Percentiles rank a stretch among this genome's conserved stretches.
phyloP scores from a whole-genome alignment of 768 basidiomycete genomes.

The Suillus clintonianus region DNA sequence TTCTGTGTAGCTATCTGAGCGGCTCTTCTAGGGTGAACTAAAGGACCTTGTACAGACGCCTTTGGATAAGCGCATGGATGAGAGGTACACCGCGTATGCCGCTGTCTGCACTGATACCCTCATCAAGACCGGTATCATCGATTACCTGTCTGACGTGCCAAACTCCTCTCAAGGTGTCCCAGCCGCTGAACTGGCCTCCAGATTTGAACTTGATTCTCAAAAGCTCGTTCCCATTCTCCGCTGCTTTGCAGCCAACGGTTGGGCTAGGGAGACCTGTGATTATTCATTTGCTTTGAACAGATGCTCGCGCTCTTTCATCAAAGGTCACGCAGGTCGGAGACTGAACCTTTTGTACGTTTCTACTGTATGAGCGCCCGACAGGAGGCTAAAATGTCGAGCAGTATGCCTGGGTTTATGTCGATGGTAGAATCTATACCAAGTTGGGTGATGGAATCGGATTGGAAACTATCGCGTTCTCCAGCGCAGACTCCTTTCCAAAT shows the following conservation, averaged over 20 bases:
- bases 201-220: conserved; percentile 13
- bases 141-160: conserved; percentile 11
- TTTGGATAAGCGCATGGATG: background rate
- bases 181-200: conserved; percentile 10
- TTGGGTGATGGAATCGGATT: conserved; percentile 16
- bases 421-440: conserved; percentile 10
- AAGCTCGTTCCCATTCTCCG: conserved; percentile 19
- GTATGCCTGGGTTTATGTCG: conserved; percentile 14
- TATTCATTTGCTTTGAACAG: conserved; percentile 18
- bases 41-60: background rate
- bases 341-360: conserved; percentile 8
- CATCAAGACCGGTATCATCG: conserved; percentile 16
- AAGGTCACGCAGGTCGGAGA: conserved; percentile 18
- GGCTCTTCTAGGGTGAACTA: background rate
- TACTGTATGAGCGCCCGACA: background rate
- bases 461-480: conserved; percentile 9
- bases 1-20: background rate
- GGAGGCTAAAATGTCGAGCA: background rate
- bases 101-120: conserved; percentile 14
- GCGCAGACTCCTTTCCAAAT: conserved; percentile 39
- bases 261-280: conserved; percentile 18
- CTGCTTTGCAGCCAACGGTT: conserved; percentile 14
- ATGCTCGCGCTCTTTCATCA: conserved; percentile 12
- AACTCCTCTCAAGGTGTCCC: conserved; percentile 7
- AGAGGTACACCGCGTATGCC: conserved; percentile 13